Evolutionary conservation across 2,329 filamentous ascomycete genomes (phyloP).

Genomic region (Microascus cirrosus): DNA sequence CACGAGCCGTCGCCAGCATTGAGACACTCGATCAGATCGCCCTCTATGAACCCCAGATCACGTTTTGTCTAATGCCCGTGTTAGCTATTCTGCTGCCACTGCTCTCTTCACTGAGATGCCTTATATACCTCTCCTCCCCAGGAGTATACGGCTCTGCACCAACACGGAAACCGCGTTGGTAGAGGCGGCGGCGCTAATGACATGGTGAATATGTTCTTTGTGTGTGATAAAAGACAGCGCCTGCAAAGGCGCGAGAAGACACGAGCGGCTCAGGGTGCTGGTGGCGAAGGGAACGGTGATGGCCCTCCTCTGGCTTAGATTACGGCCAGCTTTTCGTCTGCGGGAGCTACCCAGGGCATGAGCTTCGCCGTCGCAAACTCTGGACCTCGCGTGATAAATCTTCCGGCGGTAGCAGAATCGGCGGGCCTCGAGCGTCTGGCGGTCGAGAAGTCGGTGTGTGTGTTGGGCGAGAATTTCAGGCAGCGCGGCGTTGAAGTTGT

Average conservation of each 20-base stretch:
- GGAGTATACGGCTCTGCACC: slow-evolving; percentile 84
- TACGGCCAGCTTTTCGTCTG: neutral
- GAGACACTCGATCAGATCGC: slow-evolving; percentile 93
- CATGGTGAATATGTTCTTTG: slow-evolving; percentile 17
- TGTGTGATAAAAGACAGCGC: neutral
- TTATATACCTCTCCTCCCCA: slow-evolving; percentile 71
- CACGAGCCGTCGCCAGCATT: slow-evolving; percentile 96
- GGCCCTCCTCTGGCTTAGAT: neutral
- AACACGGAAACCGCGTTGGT: slow-evolving; percentile 76
- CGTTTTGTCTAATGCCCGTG: slow-evolving; percentile 57
- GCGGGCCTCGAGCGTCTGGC: neutral
- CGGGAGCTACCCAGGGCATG: neutral
- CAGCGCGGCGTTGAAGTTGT: neutral
- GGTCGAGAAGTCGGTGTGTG: neutral
- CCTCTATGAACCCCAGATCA: slow-evolving; percentile 94
- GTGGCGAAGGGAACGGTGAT: neutral
- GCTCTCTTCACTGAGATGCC: slow-evolving; percentile 2
- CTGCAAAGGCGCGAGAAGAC: neutral
- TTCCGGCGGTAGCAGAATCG: neutral
- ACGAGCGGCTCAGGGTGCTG: neutral
- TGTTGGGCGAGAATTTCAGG: neutral
- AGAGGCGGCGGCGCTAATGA: slow-evolving; percentile 46
- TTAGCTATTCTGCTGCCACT: neutral
- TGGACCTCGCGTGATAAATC: neutral
- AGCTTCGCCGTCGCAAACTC: neutral